Conservation (phyloP, 805 yeast genomes). For the Pichia insulana region DNA sequence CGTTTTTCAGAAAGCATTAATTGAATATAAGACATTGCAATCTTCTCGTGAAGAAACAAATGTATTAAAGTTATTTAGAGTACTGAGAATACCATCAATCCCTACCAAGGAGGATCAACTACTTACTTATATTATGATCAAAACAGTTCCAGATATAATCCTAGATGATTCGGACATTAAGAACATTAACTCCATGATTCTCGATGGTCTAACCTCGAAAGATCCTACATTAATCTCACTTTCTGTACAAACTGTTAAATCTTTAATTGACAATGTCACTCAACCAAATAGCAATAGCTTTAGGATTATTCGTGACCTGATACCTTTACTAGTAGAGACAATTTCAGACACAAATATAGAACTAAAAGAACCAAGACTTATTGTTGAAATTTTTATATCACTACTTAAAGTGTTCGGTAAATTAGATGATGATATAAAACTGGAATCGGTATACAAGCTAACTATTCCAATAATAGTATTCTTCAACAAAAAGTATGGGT, state of each 20-base stretch:
- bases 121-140: slow-evolving; percentile 37
- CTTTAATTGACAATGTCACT: slow-evolving; percentile 34
- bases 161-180: slow-evolving; percentile 32
- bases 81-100: slow-evolving; percentile 13
- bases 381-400: slow-evolving; percentile 41
- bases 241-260: slow-evolving; percentile 53
- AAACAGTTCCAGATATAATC: slow-evolving; percentile 29
- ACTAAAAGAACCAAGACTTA: slow-evolving; percentile 29
- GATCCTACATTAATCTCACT: slow-evolving; percentile 29
- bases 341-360: slow-evolving; percentile 11
- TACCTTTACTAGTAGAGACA: slow-evolving; percentile 36
- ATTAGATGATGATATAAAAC: background rate
- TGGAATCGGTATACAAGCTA: slow-evolving; percentile 25
- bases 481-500: slow-evolving; percentile 21
- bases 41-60: slow-evolving; percentile 2
- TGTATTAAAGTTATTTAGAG: slow-evolving; percentile 23
- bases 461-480: slow-evolving; percentile 25
- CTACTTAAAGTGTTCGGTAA: slow-evolving; percentile 31
- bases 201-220: slow-evolving; percentile 28
- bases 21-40: slow-evolving; percentile 19
- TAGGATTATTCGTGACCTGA: slow-evolving; percentile 33
- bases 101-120: slow-evolving; percentile 25
- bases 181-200: slow-evolving; percentile 27
- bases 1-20: slow-evolving; percentile 38
- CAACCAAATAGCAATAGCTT: slow-evolving; percentile 21